Evolutionary conservation across 495 filamentous ascomycete species (phyloP), one percentile per base, ranked within the genome.

Genomic region (Talaromyces proteolyticus): DNA sequence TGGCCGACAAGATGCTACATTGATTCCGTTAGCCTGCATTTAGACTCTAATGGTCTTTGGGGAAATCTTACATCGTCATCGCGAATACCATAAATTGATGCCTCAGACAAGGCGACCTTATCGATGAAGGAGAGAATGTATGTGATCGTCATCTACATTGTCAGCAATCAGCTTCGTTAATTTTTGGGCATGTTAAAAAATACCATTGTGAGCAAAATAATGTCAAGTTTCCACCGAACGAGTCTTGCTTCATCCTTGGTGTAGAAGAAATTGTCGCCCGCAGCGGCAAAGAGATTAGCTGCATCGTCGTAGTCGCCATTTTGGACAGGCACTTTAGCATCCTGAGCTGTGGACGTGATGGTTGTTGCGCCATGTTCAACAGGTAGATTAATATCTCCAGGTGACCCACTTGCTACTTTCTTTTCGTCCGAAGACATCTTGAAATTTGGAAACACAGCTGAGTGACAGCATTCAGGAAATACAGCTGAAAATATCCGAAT

Each of bases 1-100:
- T 65, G 48, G 5, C 62, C 62, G 17, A 67, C 61, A 4, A 84
- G 61, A n/a, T n/a, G n/a, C n/a, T n/a, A n/a, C n/a, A n/a, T n/a
- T n/a, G n/a, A n/a, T n/a, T n/a, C n/a, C n/a, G n/a, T n/a, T n/a
- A n/a, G n/a, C n/a, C n/a, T n/a, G n/a, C n/a, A n/a, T n/a, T n/a
- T n/a, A n/a, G n/a, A n/a, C n/a, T n/a, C n/a, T n/a, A n/a, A n/a
- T n/a, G n/a, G n/a, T n/a, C n/a, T n/a, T n/a, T n/a, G n/a, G n/a
- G n/a, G n/a, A n/a, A n/a, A n/a, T n/a, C 41, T 22, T 46, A 52
- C 49, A 23, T 36, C 29, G 29, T 36, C 29, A 36, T 6, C 14
- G 14, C 29, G 29, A 36, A 67, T 52, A 4, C 64, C 62, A 42
- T 64, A 67, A 11, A 54, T 49, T 16, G 21, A 55, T 24, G 16